A percentile compares a stretch with the other conserved stretches of the same genome.
These are phyloP conservation scores for Clathrospora elynae DNA, from an alignment of 2,329 filamentous ascomycete genomes.

Conservation along the genomic window DNA sequence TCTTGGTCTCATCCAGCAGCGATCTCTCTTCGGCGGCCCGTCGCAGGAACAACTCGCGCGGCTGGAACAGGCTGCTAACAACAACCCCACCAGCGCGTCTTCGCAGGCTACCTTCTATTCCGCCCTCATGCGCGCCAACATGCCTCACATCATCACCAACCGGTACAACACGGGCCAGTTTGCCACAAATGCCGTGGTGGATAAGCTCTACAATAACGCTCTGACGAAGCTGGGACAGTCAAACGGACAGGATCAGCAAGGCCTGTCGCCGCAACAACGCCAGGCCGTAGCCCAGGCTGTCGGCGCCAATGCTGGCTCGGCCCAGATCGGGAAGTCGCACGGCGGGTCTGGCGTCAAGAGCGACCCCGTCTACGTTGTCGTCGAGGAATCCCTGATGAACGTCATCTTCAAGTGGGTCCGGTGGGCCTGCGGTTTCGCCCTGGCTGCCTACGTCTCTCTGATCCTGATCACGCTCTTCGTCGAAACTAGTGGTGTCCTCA, in stretches of 20 bases:
- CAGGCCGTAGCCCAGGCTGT: conserved; percentile 83
- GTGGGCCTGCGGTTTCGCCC: conserved; percentile 77
- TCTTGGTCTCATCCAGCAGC: conserved; percentile 50
- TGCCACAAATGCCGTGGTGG: conserved; percentile 77
- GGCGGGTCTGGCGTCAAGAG: conserved; percentile 74
- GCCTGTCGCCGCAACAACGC: conserved; percentile 65
- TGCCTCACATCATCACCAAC: conserved; percentile 91
- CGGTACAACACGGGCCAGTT: conserved; percentile 86
- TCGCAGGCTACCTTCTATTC: conserved; percentile 95
- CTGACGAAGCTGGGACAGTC: conserved; percentile 64
- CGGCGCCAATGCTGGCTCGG: conserved; percentile 71
- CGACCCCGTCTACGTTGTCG: conserved; percentile 90
- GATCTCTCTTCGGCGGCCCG: conserved; percentile 54
- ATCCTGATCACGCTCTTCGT: conserved; percentile 80
- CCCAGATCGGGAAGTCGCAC: conserved; percentile 63
- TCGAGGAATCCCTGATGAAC: conserved; percentile 83
- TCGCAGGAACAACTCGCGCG: conserved; percentile 72
- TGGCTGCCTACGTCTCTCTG: conserved; percentile 79
- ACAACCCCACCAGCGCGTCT: conserved; percentile 83
- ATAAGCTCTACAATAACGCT: conserved; percentile 78
- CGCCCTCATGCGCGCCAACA: conserved; percentile 84
- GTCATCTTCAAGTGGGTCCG: conserved; percentile 90
- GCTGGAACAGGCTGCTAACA: conserved; percentile 89
- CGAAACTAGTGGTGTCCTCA: conserved; percentile 78
- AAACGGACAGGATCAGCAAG: conserved; percentile 36